phyloP scores from a whole-genome alignment of 192 early-diverging fungal genomes.

The Backusella liffmaniae region DNA sequence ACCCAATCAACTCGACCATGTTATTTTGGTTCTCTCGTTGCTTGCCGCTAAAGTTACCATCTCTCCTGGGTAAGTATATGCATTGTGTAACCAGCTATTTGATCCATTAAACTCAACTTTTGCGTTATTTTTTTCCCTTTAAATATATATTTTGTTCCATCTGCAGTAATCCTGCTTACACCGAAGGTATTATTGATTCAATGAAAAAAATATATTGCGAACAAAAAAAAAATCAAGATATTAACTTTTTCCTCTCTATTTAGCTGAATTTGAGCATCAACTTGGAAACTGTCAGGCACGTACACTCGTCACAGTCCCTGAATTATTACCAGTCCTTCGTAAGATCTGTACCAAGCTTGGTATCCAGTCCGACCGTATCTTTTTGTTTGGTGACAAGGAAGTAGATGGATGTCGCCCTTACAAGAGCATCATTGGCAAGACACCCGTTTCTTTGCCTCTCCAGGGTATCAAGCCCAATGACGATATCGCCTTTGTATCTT shows the following conservation, averaged over 20 bases:
- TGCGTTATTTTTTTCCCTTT: not conserved
- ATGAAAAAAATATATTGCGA: not conserved
- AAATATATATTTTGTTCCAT: not conserved
- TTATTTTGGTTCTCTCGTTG: constrained; percentile 52
- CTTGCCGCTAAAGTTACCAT: constrained; percentile 68
- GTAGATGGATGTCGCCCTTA: constrained; percentile 24
- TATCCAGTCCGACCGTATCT: constrained; percentile 12
- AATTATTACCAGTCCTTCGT: constrained; percentile 22
- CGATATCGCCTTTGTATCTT: constrained; percentile 34
- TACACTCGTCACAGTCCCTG: constrained; percentile 57
- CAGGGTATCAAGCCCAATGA: constrained; percentile 16
- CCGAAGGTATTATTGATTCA: constrained; percentile 31
- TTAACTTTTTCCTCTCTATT: not conserved
- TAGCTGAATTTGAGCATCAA: constrained; percentile 62
- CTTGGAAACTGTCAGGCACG: constrained; percentile 67
- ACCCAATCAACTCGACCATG: constrained; percentile 71
- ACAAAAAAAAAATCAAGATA: not conserved
- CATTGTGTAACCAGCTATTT: not conserved
- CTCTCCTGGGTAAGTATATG: constrained; percentile 51
- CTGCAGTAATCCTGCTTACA: constrained; percentile 76
- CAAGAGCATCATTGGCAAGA: constrained; percentile 3
- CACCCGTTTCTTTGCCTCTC: not conserved
- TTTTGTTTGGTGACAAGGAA: constrained; percentile 30
- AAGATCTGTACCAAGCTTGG: constrained; percentile 15
- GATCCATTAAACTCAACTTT: not conserved